phyloP scores from a whole-genome alignment of 176 grass and related monocot species.

The Paspalum vaginatum region DNA sequence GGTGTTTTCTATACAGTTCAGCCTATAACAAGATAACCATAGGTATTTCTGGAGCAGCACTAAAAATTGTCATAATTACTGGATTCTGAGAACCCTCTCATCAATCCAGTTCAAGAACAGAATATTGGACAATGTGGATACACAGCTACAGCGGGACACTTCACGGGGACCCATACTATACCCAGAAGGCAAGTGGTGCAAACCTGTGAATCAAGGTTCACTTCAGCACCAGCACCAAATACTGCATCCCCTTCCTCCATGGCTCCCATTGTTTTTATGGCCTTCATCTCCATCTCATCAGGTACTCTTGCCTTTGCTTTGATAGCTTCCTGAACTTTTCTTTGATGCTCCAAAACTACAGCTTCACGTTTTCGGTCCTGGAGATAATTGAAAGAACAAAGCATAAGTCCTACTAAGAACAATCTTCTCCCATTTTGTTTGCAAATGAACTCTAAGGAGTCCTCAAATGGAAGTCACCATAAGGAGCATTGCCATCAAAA shows the following conservation, averaged over 20 bases:
- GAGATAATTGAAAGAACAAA: constrained; percentile 34
- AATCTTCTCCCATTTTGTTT: background rate
- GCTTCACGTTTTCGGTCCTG: constrained; percentile 84
- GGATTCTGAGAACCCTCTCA: background rate
- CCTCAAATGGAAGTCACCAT: background rate
- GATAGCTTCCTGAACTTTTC: constrained; percentile 73
- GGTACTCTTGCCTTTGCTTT: constrained; percentile 58
- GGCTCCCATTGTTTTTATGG: constrained; percentile 93
- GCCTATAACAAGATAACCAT: background rate
- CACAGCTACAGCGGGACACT: background rate
- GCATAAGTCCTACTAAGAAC: background rate
- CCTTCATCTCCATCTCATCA: constrained; percentile 88
- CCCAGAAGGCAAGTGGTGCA: constrained; percentile 27
- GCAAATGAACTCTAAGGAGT: background rate
- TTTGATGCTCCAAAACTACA: constrained; percentile 84
- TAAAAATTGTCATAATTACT: constrained; percentile 6
- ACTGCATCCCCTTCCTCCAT: constrained; percentile 95
- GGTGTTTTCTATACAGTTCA: background rate
- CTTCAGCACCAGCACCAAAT: constrained; percentile 89
- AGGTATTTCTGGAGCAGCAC: background rate
- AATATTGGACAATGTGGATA: background rate
- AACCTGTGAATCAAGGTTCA: constrained; percentile 96
- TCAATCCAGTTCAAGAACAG: background rate
- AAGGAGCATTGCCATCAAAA: constrained; percentile 7
- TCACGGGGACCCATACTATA: background rate